Evolutionary conservation across 192 early-diverging fungal genomes (phyloP), one percentile per base, ranked within the genome.

Genomic region (Backusella sp.): DNA sequence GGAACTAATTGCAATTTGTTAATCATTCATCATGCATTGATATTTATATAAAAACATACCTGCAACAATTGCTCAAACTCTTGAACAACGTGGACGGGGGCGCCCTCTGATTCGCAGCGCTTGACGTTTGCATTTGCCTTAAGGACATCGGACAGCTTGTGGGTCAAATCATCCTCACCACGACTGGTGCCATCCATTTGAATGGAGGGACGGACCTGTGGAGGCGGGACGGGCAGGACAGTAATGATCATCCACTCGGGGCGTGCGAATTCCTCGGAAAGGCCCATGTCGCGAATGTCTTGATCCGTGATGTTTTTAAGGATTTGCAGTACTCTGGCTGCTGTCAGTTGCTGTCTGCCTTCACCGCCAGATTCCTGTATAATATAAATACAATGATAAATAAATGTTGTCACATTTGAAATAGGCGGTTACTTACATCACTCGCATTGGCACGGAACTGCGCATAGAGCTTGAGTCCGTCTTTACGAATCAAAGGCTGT

Each of bases 241-340:
- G 95, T 94, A 70, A 97, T 88, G 69, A 98, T 88, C 96, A 99
- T 97, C 98, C 98, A 99, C 82, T 98, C 98, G 11, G 98, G 98
- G 17, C 97, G 90, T 17, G 97, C 97, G 86, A 88, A 98, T 74
- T 96, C 89, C 35, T 92, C 90, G 70, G 92, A 91, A 26, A 99
- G 83, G 30, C 97, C 98, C 91, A 99, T 94, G 74, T 87, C 86
- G 66, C 86, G 75, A 36, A 92, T 90, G 75, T 98, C 98, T 79
- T 93, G 89, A 76, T 97, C 93, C 12, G 89, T 86, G 73, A 99
- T 98, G 70, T 88, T 90, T 79, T 91, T 91, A 69, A 99, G 88
- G 17, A 98, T 92, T 77, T 91, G 90, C 19, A 94, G 83, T 49
- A 94, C 95, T 66, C 91, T 90, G 68, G 89, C 86, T 14, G 95